Evolutionary conservation across 2,329 filamentous ascomycete genomes (phyloP).

Genomic region (Epichloe uncinata): DNA sequence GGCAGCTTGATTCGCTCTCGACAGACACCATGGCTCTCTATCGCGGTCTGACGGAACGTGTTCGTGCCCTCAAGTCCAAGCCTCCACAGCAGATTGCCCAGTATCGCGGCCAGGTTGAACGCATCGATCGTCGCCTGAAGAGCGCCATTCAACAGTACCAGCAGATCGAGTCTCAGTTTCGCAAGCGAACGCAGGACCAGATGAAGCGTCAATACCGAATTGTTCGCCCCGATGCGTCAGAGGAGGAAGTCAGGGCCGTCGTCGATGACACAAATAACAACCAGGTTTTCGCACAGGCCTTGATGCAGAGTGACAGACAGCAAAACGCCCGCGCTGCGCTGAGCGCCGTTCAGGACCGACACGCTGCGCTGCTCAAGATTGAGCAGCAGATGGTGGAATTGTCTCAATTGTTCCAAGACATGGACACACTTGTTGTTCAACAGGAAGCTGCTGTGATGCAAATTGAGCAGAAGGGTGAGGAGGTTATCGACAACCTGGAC

Average conservation of each 20-base stretch:
- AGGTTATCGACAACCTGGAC: conserved; percentile 71
- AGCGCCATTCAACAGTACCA: conserved; percentile 72
- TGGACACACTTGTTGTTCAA: conserved; percentile 73
- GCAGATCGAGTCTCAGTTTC: conserved; percentile 65
- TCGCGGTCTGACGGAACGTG: conserved; percentile 62
- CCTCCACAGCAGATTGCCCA: conserved; percentile 59
- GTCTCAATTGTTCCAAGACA: conserved; percentile 75
- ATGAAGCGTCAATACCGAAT: conserved; percentile 86
- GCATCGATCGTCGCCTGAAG: conserved; percentile 68
- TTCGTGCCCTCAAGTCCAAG: conserved; percentile 71
- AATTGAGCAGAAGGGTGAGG: conserved; percentile 78
- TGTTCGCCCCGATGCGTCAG: conserved; percentile 67
- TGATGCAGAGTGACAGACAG: conserved; percentile 68
- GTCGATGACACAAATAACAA: conserved; percentile 63
- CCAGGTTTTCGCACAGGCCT: conserved; percentile 81
- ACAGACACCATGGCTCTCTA: conserved; percentile 75
- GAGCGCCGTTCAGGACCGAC: conserved; percentile 67
- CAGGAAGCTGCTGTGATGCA: conserved; percentile 69
- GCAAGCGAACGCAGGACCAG: conserved; percentile 67
- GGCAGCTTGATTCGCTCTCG: conserved; percentile 59
- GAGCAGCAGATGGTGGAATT: conserved; percentile 82
- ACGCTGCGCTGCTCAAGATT: conserved; percentile 82
- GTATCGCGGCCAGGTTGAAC: conserved; percentile 70
- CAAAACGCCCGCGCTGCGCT: conserved; percentile 72
- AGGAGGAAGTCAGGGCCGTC: conserved; percentile 60